Evolutionary conservation across 2,329 filamentous ascomycete genomes (phyloP).

Genomic region (Exophiala dermatitidis): DNA sequence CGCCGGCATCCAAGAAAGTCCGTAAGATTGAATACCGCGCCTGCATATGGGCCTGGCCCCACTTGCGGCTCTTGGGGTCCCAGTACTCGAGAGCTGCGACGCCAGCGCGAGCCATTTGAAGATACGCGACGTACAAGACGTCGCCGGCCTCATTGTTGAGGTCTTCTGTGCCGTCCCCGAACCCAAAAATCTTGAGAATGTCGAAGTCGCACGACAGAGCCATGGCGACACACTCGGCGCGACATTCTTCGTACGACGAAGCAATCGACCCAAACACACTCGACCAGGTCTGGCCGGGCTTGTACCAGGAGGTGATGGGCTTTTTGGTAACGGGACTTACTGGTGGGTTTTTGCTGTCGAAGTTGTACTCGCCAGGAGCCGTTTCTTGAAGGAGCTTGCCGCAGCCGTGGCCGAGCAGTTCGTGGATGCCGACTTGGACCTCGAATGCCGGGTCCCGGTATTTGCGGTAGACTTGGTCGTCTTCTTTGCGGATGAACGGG

Average conservation of each 20-base stretch:
- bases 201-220: constrained; percentile 79
- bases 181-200: constrained; percentile 85
- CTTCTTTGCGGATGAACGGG: constrained; percentile 75
- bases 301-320: constrained; percentile 81
- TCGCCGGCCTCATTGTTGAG: constrained; percentile 70
- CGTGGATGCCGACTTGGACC: constrained; percentile 91
- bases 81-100: constrained; percentile 84
- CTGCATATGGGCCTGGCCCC: constrained; percentile 89
- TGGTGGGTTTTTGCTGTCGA: constrained; percentile 74
- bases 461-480: constrained; percentile 70
- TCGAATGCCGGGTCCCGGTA: constrained; percentile 86
- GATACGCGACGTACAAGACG: constrained; percentile 78
- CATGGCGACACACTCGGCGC: constrained; percentile 92
- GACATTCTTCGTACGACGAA: constrained; percentile 87
- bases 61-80: constrained; percentile 84
- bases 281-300: constrained; percentile 90
- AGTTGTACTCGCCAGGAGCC: constrained; percentile 73
- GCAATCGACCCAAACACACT: constrained; percentile 84
- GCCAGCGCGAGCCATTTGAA: constrained; percentile 91
- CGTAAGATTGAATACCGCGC: constrained; percentile 78
- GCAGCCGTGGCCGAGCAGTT: constrained; percentile 81
- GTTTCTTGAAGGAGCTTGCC: constrained; percentile 92
- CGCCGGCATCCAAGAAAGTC: constrained; percentile 72
- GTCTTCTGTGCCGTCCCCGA: constrained; percentile 58
- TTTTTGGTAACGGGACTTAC: constrained; percentile 71